Percentiles rank a stretch among this genome's conserved stretches.
phyloP scores from a whole-genome alignment of 2,329 filamentous ascomycete genomes.

The Ceratocystiopsis sp. region DNA sequence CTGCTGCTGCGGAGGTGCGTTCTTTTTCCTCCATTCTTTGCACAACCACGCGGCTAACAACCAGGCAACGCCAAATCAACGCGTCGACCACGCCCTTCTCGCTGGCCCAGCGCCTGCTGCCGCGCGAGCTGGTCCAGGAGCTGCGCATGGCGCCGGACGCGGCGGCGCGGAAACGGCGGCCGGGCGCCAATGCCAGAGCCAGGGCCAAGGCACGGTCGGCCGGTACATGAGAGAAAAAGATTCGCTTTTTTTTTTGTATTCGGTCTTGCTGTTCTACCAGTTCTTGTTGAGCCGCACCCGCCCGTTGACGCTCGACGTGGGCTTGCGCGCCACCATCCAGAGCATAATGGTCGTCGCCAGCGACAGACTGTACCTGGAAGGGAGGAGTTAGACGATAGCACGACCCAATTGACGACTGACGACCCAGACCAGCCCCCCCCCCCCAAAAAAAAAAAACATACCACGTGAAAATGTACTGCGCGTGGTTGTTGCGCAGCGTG shows the following conservation, averaged over 20 bases:
- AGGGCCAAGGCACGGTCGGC: conserved; percentile 6
- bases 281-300: conserved; percentile 61
- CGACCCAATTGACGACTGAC: neutral
- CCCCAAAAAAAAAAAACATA: too few relatives aligned
- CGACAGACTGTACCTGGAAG: conserved; percentile 63
- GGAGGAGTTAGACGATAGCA: conserved; percentile 5
- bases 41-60: neutral
- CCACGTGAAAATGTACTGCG: conserved; percentile 99
- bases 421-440: too few relatives aligned
- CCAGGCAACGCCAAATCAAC: conserved; percentile 63
- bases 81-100: conserved; percentile 62
- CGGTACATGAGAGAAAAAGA: conserved; percentile 17
- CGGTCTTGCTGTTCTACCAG: conserved; percentile 37
- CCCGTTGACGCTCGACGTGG: conserved; percentile 52
- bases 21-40: neutral
- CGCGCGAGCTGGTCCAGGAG: conserved; percentile 68
- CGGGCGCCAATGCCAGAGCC: conserved; percentile 3
- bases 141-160: conserved; percentile 51
- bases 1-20: conserved; percentile 68
- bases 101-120: conserved; percentile 67
- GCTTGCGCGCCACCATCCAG: conserved; percentile 86
- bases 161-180: conserved; percentile 29
- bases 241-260: neutral
- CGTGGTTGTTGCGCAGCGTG: conserved; percentile 88
- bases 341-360: conserved; percentile 86